Evolutionary conservation across 176 grass and related monocot species (phyloP).

Genomic region (Melocanna baccifera): DNA sequence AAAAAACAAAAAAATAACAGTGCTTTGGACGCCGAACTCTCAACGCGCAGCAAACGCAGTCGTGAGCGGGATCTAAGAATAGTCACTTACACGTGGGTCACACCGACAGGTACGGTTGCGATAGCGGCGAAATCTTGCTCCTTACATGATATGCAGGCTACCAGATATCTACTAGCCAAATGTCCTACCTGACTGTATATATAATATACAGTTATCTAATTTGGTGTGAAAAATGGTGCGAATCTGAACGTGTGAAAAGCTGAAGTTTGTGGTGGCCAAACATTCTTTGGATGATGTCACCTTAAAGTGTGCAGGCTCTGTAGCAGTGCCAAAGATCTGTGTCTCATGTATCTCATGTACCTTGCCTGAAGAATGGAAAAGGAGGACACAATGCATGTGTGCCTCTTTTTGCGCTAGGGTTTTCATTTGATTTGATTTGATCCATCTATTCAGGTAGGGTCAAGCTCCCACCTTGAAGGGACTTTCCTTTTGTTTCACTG

Average conservation of each 20-base stretch:
- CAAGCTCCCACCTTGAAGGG: constrained; percentile 32
- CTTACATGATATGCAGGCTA: not conserved
- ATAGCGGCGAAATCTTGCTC: not conserved
- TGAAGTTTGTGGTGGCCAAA: constrained; percentile 15
- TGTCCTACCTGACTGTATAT: too few species aligned
- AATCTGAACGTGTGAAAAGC: not conserved
- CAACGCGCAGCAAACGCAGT: too few species aligned
- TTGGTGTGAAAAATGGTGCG: not conserved
- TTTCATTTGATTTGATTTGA: constrained; percentile 5
- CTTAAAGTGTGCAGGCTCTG: not conserved
- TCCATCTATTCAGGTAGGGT: constrained; percentile 29
- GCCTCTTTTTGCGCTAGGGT: constrained; percentile 14
- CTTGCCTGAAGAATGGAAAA: not conserved
- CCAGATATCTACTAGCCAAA: not conserved
- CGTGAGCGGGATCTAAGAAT: too few species aligned
- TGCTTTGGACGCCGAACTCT: too few species aligned
- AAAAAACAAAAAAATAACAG: too few species aligned
- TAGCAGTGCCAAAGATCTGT: not conserved
- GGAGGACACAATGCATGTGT: not conserved
- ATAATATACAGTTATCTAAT: not conserved
- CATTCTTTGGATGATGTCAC: constrained; percentile 28
- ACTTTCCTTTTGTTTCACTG: not conserved
- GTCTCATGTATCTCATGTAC: not conserved
- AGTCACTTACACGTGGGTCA: not conserved
- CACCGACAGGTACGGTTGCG: not conserved